Base-by-base conservation (phyloP, 352 stramenopile genomes). In the Globisporangium solare region DNA sequence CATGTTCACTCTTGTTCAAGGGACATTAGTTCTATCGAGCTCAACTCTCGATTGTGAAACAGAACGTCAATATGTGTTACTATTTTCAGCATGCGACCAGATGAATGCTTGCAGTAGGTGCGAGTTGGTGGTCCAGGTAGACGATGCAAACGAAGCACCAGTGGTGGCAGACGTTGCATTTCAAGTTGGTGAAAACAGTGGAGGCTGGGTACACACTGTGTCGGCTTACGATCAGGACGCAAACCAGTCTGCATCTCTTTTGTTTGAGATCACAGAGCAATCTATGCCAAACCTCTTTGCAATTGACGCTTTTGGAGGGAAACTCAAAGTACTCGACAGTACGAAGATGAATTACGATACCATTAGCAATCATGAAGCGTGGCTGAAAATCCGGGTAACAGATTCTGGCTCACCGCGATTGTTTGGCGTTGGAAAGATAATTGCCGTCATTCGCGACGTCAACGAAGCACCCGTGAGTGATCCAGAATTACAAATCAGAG, bases 361-460 rank as follows among this genome's bases (percentile, higher is more conserved):
- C 4, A 56, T 84, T 17, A 21, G 58, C 1, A 51, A 66, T 11
- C 67, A 87, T 32, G 51, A 58, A 54, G 69, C 58, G 21, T 87
- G 71, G 71, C 22, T 84, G 17, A 87, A 79, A 48, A 50, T 83
- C 2, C 66, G 74, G n/a, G 76, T 84, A 13, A 76, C 67, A 0
- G 76, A 87, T 47, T 64, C 49, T 40, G 74, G 74, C 10, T 60
- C 47, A 0, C 74, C 76, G 10, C 43, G 71, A 7, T 51, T 81
- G 7, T 67, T 64, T 21, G 61, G 66, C 12, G 58, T 47, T 32
- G 60, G 55, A 0, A 70, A 57, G 2, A 35, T 86, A 5, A 15
- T 67, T 7, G 35, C 54, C 0, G n/a, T 47, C 17, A 35, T 59
- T 8, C 43, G 47, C 22, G 54, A 74, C 35, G 43, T 65, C 0